These are phyloP conservation scores for Ophiostoma sp. DNA, from an alignment of 2,329 filamentous ascomycete species.

Conservation along the genomic window DNA sequence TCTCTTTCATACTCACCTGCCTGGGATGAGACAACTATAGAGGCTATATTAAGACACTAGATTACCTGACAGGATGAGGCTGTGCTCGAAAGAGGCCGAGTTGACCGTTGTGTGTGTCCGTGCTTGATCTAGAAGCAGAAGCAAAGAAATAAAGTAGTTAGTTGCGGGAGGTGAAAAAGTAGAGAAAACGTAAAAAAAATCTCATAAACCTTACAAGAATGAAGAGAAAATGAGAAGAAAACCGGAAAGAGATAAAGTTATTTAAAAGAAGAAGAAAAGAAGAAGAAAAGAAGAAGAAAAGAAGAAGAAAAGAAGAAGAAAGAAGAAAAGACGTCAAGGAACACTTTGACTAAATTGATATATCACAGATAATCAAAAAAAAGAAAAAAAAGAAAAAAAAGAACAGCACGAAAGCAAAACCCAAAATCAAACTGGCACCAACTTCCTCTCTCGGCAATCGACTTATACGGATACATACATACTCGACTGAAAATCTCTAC, in stretches of 20 bases:
- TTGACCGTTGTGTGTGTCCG: not conserved
- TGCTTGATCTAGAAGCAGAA: not conserved
- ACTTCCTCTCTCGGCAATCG: slow-evolving; percentile 12
- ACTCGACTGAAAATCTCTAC: not conserved
- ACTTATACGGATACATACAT: slow-evolving; percentile 14
- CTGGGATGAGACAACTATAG: not conserved
- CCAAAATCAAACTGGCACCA: not conserved
- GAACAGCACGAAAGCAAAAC: not conserved
- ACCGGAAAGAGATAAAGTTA: not conserved
- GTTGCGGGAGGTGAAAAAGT: not conserved
- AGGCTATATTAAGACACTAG: not conserved
- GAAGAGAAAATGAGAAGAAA: not conserved
- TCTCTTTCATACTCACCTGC: not conserved
- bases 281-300: not conserved
- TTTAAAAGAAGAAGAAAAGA: not conserved
- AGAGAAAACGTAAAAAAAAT: not conserved
- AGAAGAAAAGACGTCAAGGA: not conserved
- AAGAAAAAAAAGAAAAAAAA: not conserved
- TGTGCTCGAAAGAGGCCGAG: not conserved
- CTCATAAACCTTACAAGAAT: not conserved
- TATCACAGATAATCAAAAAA: not conserved
- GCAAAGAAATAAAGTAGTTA: not conserved
- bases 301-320: not conserved
- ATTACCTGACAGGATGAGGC: not conserved
- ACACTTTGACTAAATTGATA: too few species aligned